Evolutionary conservation across 805 yeast species (phyloP).

Genomic region (Kurtzmaniella fragi): DNA sequence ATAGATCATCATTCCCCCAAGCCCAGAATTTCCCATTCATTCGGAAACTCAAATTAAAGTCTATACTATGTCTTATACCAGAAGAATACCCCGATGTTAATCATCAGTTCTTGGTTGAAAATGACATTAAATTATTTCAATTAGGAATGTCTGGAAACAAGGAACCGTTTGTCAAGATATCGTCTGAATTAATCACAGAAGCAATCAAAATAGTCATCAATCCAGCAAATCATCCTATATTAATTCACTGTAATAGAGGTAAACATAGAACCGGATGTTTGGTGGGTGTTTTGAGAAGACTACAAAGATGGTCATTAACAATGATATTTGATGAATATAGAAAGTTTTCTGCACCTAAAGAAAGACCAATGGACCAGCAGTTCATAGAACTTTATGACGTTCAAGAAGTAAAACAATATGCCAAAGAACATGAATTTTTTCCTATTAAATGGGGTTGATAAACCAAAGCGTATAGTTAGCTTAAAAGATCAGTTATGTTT

Average conservation of each 20-base stretch:
- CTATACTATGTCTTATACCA: conserved; percentile 80
- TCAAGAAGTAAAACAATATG: conserved; percentile 50
- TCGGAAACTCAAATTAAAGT: conserved; percentile 55
- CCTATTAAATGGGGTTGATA: conserved; percentile 60
- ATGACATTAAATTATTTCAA: conserved; percentile 70
- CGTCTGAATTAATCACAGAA: conserved; percentile 61
- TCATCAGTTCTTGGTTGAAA: conserved; percentile 50
- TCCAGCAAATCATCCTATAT: conserved; percentile 85
- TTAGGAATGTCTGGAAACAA: conserved; percentile 94
- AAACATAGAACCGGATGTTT: conserved; percentile 96
- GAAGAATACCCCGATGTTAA: conserved; percentile 88
- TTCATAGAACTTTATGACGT: conserved; percentile 87
- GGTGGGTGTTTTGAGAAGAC: conserved; percentile 83
- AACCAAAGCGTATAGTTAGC: too few species aligned
- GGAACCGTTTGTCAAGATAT: conserved; percentile 82
- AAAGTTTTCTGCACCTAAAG: conserved; percentile 91
- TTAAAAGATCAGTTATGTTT: not conserved
- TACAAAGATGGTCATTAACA: conserved; percentile 89
- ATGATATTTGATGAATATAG: conserved; percentile 96
- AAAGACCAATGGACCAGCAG: conserved; percentile 92
- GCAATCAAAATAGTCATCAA: conserved; percentile 78
- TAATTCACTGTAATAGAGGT: conserved; percentile 94
- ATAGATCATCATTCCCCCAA: conserved; percentile 87
- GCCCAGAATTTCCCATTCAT: conserved; percentile 75
- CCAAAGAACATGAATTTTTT: conserved; percentile 49